Conservation (phyloP, 805 yeast species). For the Candida takata region DNA sequence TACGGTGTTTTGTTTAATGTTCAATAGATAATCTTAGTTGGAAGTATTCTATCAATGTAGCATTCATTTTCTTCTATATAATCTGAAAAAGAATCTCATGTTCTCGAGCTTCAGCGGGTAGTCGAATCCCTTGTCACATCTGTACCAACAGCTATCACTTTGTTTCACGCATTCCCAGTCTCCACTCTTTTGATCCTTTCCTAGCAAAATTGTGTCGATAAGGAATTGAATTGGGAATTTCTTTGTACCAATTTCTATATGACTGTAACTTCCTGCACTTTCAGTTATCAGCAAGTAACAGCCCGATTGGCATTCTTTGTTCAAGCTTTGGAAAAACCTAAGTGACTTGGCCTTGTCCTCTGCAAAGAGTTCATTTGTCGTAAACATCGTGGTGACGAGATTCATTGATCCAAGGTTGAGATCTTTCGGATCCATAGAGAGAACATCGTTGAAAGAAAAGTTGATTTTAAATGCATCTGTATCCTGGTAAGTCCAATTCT, state of each 20-base stretch:
- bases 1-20: slow-evolving; percentile 16
- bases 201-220: slow-evolving; percentile 64
- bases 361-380: slow-evolving; percentile 80
- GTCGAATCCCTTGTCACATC: slow-evolving; percentile 44
- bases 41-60: slow-evolving; percentile 4
- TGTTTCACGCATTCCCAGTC: slow-evolving; percentile 60
- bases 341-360: slow-evolving; percentile 59
- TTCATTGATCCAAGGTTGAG: slow-evolving; percentile 28
- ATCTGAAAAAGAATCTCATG: slow-evolving; percentile 78
- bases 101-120: slow-evolving; percentile 73
- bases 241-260: slow-evolving; percentile 68
- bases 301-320: slow-evolving; percentile 45
- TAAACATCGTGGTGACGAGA: slow-evolving; percentile 68
- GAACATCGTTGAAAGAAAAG: slow-evolving; percentile 31
- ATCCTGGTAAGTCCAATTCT: slow-evolving; percentile 47
- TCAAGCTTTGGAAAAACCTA: slow-evolving; percentile 47
- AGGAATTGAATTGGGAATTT: slow-evolving; percentile 78
- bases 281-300: slow-evolving; percentile 64
- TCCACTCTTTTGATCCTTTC: slow-evolving; percentile 39
- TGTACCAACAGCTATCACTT: slow-evolving; percentile 78
- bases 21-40: slow-evolving; percentile 14
- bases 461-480: slow-evolving; percentile 26
- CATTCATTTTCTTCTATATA: slow-evolving; percentile 50
- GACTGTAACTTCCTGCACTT: slow-evolving; percentile 86
- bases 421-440: slow-evolving; percentile 20